Base-by-base conservation (phyloP, 2,329 filamentous ascomycete genomes). In the Pseudocercospora ulei region DNA sequence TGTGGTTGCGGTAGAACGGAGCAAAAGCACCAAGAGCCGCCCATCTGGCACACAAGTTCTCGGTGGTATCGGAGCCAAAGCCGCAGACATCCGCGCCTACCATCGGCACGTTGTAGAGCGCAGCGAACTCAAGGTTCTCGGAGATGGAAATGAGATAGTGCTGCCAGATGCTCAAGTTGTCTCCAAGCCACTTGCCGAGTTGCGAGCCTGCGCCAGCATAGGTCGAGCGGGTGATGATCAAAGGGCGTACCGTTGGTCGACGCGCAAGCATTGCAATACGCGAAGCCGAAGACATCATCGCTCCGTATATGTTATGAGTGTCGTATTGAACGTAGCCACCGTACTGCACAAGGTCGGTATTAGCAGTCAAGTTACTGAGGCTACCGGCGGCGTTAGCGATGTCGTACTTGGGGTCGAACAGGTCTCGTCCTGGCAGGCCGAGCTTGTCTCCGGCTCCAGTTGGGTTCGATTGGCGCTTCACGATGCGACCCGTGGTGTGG, bases 1-100 rank as follows among this genome's bases (percentile, higher is more conserved):
- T 79, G 63, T 87, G 82, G 58, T 84, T 78, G 44, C 82, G 77
- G 64, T 77, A 85, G 65, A 87, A 86, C 1, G 80, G 76, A 23
- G 72, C 69, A 65, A 86, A 85, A 5, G 80, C 80, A 9, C 80
- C 80, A 0, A 85, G 69, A 16, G 72, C 70, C 1, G 79, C 74
- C 82, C 82, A 87, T n/a, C 82, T 75, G 3, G 80, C 74, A 56
- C 81, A 86, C 4, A 86, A 70, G 29, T 73, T 65, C 56, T 81
- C 75, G 7, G 72, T 80, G 0, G 78, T 77, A 51, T 80, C 71
- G 8, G 66, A 70, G 7, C 67, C 78, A 53, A 81, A 92, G 0
- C 84, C 85, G 52, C 85, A 92, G 0, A 86, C 78, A 49, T 92
- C 84, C 2, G 59, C 58, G 3, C 67, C 67, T 3, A 68, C 65